Evolutionary conservation across 345 rosid species (phyloP).

Genomic region (Microthlaspi erraticum): DNA sequence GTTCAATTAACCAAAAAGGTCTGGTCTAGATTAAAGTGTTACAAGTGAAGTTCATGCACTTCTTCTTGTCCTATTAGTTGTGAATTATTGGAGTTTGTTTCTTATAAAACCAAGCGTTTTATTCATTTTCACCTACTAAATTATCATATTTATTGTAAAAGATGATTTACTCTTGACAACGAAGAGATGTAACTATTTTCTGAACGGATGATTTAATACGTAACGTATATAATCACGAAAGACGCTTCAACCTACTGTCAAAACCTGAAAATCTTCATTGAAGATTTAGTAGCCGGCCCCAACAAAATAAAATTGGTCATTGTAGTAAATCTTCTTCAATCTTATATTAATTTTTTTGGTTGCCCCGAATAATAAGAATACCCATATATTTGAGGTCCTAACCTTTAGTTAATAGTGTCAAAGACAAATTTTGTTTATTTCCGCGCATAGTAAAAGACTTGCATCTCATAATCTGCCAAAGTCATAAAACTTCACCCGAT

Average conservation of each 20-base stretch:
- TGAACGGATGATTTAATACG: constrained; percentile 18
- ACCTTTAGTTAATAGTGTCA: neutral
- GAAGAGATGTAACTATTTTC: neutral
- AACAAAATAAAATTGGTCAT: constrained; percentile 5
- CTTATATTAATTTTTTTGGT: neutral
- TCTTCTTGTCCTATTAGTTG: constrained; percentile 41
- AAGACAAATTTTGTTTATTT: constrained; percentile 8
- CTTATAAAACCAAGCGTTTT: neutral
- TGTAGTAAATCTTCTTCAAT: neutral
- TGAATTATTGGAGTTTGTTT: constrained; percentile 42
- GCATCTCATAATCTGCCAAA: constrained; percentile 1
- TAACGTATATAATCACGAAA: constrained; percentile 19
- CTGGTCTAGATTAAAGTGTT: constrained; percentile 1
- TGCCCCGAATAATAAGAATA: neutral
- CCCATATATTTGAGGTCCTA: constrained; percentile 12
- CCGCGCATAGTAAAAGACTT: neutral
- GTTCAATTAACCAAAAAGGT: constrained; percentile 28
- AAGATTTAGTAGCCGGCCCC: neutral
- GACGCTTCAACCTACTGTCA: constrained; percentile 29
- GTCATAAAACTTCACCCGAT: neutral
- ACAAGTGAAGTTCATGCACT: constrained; percentile 32
- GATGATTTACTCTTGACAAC: constrained; percentile 20
- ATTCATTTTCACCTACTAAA: constrained; percentile 20
- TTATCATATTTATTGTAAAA: constrained; percentile 16
- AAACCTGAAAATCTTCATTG: constrained; percentile 21